Evolutionary conservation across 129 eudicot genomes (phyloP), one percentile per base, ranked within the genome.

Genomic region (Dittrichia graveolens): DNA sequence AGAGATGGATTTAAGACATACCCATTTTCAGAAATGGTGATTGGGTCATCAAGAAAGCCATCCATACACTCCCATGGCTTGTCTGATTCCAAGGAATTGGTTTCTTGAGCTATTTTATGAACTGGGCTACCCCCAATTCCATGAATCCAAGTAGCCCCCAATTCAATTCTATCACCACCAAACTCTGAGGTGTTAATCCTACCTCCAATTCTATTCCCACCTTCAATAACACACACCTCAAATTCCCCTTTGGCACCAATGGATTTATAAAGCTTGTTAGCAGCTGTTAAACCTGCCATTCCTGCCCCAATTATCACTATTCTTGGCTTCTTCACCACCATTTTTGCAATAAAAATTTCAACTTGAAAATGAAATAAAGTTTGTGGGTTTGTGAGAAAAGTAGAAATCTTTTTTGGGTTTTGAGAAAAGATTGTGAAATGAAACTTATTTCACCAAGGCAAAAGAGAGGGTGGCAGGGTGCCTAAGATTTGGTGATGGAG

Each of bases 111-210:
- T 65, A 92, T 87, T 45, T 80, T 81, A 75, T 89, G 63, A 82
- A 92, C 74, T 31, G 98, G 98, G 78, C 98, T 92, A 15, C 86
- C 91, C 6, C 76, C 83, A 75, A 87, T 87, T 12, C 98, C 98
- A 83, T 92, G 98, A 87, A 92, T 92, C 98, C 98, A 92, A 7
- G 98, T 92, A 47, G 98, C 98, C 3, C 98, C 96, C 80, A 85
- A 77, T 80, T 92, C 98, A 72, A 92, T 80, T 75, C 89, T 76
- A 73, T 89, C 91, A 61, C 96, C 98, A 80, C 88, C 84, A 67
- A 92, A 92, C 82, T 86, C 95, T 3, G 91, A 74, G 6, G 98
- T 82, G 76, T 79, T 89, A 48, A 92, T 85, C 74, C 98, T 74
- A 6, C 98, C 98, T 10, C 98, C 98, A 71, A 89, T 89, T 70